phyloP scores from a whole-genome alignment of 805 yeast genomes.

The Metschnikowia chrysomelidarum region DNA sequence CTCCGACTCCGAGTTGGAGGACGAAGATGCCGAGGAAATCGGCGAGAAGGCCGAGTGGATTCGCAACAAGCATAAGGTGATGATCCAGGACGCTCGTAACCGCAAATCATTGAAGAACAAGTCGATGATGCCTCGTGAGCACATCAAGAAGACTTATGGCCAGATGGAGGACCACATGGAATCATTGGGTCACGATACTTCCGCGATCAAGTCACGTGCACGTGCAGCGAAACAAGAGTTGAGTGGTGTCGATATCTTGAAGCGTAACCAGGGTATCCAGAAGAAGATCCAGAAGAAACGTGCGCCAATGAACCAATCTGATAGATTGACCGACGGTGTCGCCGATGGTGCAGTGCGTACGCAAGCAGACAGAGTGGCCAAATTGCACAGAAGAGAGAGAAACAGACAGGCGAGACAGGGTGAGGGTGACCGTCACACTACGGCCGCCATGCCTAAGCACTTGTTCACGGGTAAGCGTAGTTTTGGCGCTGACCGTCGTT shows the following conservation, averaged over 20 bases:
- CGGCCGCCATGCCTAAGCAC: conserved; percentile 88
- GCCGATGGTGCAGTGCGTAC: conserved; percentile 75
- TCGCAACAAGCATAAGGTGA: conserved; percentile 89
- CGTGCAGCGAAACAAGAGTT: conserved; percentile 34
- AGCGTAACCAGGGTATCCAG: conserved; percentile 48
- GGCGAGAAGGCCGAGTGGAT: conserved; percentile 92
- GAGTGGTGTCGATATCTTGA: conserved; percentile 80
- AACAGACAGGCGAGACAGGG: conserved; percentile 90
- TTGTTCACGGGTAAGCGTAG: conserved; percentile 96
- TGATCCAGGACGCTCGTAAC: conserved; percentile 84
- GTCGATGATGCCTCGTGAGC: conserved; percentile 88
- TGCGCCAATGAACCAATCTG: conserved; percentile 60
- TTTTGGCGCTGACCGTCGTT: conserved; percentile 90
- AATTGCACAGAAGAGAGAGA: conserved; percentile 90
- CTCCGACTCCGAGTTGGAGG: conserved; percentile 69
- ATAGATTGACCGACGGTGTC: conserved; percentile 85
- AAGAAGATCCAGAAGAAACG: conserved; percentile 43
- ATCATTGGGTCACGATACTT: conserved; percentile 83
- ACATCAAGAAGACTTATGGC: conserved; percentile 66
- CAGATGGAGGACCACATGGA: conserved; percentile 90
- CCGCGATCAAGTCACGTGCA: conserved; percentile 47
- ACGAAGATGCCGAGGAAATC: conserved; percentile 48
- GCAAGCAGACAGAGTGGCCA: conserved; percentile 83
- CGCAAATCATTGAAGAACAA: conserved; percentile 85
- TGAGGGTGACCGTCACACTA: conserved; percentile 91